Base-by-base conservation (phyloP, 106 monocot species). In the Alisma plantagoaquatica region DNA sequence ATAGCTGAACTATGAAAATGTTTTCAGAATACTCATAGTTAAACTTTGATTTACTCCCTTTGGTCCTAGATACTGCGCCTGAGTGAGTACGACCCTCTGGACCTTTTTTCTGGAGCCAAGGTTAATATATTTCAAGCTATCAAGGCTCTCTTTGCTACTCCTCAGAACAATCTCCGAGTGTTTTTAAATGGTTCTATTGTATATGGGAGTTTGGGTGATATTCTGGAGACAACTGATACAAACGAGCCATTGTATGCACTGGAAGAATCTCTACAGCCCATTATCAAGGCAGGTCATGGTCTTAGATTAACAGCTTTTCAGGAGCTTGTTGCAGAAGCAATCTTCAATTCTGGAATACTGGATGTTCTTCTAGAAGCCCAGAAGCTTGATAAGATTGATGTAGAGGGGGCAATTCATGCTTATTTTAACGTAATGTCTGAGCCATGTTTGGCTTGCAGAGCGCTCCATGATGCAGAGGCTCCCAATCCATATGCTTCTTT, bases 81-180 rank as follows among this genome's bases (percentile, higher is more conserved):
- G 24, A 96, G 96, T 72, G 78, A 69, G 47, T 96, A 85, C 57
- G 73, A 96, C 14, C 96, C 89, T 22, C 71, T 98, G 51, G 89
- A 89, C 74, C 78, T 98, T 19, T 98, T 89, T 61, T 98, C 96
- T 68, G 73, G 73, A 30, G 73, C 75, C 18, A 82, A 56, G 56
- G 75, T 78, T 8, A 76, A 74, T 76, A 89, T 89, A 65, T 29
- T 58, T 31, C 65, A 54, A 27, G 89, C 89, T 23, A 64, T 98
- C 59, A 61, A 32, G 28, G 56, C 80, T 20, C 75, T 89, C 31
- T 79, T 78, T 66, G 48, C 70, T 32, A 72, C 70, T 42, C 89
- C 88, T 49, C 81, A 78, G 31, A 89, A 98, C 53, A 98, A 98
- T 56, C 75, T 84, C 46, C 71, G 84, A 11, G 59, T 88, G 27